Percentiles rank a stretch among this genome's conserved stretches.
Conservation (phyloP, 2,329 filamentous ascomycete genomes). For the Xylariaceae sp. region DNA sequence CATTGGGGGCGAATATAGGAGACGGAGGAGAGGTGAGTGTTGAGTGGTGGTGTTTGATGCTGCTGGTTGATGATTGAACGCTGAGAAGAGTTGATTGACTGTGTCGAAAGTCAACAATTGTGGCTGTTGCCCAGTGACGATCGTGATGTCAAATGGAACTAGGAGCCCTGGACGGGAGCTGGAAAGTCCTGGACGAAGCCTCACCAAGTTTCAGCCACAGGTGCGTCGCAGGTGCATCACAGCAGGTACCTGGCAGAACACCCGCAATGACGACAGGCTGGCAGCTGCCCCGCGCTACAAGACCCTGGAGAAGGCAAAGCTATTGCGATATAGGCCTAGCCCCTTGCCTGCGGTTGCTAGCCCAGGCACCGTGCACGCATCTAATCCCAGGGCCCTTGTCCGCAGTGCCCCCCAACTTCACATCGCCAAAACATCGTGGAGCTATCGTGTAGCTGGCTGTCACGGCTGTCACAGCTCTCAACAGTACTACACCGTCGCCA, state of each 20-base stretch:
- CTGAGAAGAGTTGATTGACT: background rate
- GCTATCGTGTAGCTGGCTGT: no score
- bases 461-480: no score
- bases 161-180: background rate
- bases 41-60: background rate
- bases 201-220: no score
- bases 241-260: no score
- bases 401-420: no score
- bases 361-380: background rate
- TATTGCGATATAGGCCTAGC: slow-evolving; percentile 15
- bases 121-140: background rate
- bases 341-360: background rate
- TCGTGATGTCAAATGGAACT: slow-evolving; percentile 1
- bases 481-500: no score
- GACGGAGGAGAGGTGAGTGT: background rate
- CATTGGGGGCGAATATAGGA: slow-evolving; percentile 46
- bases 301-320: background rate
- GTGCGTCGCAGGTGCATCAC: no score
- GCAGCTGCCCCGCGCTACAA: no score
- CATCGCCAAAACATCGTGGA: background rate
- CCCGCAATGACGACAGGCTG: no score
- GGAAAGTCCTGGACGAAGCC: background rate
- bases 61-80: background rate
- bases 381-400: background rate
- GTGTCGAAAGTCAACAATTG: background rate